Evolutionary conservation across 495 filamentous ascomycete species (phyloP).

Genomic region (Penicillium coffeae): DNA sequence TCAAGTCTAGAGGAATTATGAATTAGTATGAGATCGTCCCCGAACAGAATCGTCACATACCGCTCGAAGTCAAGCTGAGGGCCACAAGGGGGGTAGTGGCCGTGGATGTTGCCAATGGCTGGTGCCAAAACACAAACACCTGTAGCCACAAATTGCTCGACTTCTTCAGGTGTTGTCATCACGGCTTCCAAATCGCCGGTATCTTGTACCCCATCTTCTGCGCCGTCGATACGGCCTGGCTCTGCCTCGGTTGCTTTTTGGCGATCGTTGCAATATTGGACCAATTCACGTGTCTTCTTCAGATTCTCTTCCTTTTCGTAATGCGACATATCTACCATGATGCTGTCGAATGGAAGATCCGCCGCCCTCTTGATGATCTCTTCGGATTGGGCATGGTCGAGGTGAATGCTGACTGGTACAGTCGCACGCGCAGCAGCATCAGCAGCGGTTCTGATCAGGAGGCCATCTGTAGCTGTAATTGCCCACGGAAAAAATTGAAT

Average conservation of each 20-base stretch:
- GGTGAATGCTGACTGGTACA: slow-evolving; percentile 63
- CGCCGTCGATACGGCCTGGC: slow-evolving; percentile 71
- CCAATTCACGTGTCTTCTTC: slow-evolving; percentile 58
- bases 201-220: slow-evolving; percentile 72
- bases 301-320: slow-evolving; percentile 73
- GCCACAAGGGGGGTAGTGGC: slow-evolving; percentile 63
- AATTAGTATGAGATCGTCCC: not conserved
- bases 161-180: slow-evolving; percentile 66
- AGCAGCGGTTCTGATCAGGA: slow-evolving; percentile 54
- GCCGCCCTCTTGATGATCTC: slow-evolving; percentile 58
- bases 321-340: slow-evolving; percentile 73
- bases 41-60: not conserved
- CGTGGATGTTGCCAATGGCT: slow-evolving; percentile 76
- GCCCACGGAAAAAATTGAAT: slow-evolving; percentile 80
- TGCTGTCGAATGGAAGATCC: slow-evolving; percentile 62
- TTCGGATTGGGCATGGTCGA: slow-evolving; percentile 64
- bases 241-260: slow-evolving; percentile 70
- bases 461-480: slow-evolving; percentile 55
- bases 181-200: slow-evolving; percentile 63
- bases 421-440: slow-evolving; percentile 51
- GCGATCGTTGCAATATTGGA: slow-evolving; percentile 60
- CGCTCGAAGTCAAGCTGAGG: slow-evolving; percentile 64
- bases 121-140: slow-evolving; percentile 73
- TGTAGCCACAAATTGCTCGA: slow-evolving; percentile 62
- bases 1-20: slow-evolving; percentile 10